Conservation (phyloP, 2,329 filamentous ascomycete genomes). For the Calonectria ilicicola region DNA sequence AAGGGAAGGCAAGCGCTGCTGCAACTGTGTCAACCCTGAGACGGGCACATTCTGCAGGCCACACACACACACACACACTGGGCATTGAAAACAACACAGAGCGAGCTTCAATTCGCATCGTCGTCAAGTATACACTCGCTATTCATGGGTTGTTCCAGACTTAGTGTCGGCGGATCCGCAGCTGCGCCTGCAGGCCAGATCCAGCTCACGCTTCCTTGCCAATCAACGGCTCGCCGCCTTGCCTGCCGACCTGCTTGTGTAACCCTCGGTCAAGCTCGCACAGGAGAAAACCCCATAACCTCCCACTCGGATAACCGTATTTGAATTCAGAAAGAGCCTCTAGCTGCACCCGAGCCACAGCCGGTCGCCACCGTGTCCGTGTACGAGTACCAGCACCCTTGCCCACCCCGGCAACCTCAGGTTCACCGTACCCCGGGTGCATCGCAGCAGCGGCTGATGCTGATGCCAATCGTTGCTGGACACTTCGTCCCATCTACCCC, state of each 20-base stretch:
- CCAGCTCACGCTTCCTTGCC: slow-evolving; percentile 28
- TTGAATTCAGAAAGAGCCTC: slow-evolving; percentile 30
- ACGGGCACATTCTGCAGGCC: background rate
- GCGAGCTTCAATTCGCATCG: background rate
- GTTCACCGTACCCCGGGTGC: slow-evolving; percentile 36
- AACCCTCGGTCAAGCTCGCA: slow-evolving; percentile 35
- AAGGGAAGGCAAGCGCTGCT: slow-evolving; percentile 11
- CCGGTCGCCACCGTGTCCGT: slow-evolving; percentile 30
- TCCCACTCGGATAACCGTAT: slow-evolving; percentile 30
- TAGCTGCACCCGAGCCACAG: slow-evolving; percentile 26
- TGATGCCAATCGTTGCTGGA: slow-evolving; percentile 36
- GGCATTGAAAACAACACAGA: background rate
- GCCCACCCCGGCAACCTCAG: slow-evolving; percentile 36
- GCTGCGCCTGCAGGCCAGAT: slow-evolving; percentile 28
- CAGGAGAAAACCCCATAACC: slow-evolving; percentile 30
- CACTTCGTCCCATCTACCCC: slow-evolving; percentile 41
- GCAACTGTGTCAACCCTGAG: background rate
- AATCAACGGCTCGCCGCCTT: slow-evolving; percentile 30
- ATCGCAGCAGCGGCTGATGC: slow-evolving; percentile 38
- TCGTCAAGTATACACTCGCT: background rate
- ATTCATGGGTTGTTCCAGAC: slow-evolving; percentile 18
- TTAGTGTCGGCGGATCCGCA: slow-evolving; percentile 24
- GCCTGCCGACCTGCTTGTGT: slow-evolving; percentile 39
- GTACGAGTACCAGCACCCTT: slow-evolving; percentile 33
- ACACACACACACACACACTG: background rate